Percentiles rank a stretch among this genome's conserved stretches.
Evolutionary conservation across 202 grass and related monocot species (phyloP).

Genomic region (Musa balbisiana): DNA sequence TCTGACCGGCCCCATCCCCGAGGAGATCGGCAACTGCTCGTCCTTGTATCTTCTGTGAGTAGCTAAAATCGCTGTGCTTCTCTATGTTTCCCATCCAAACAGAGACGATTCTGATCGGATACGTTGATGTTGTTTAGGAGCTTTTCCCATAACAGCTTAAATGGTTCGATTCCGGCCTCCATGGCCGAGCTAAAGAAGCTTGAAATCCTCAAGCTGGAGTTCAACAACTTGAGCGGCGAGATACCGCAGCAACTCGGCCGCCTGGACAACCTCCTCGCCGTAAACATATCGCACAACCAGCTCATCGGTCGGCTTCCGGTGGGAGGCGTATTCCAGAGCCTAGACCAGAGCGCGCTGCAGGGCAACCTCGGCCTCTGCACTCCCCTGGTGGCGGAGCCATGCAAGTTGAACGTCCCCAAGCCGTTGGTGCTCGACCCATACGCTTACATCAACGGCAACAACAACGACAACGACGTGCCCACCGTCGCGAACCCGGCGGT

Average conservation of each 20-base stretch:
- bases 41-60: conserved; percentile 86
- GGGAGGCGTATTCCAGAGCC: conserved; percentile 65
- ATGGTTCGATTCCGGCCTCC: conserved; percentile 45
- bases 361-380: conserved; percentile 96
- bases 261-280: conserved; percentile 62
- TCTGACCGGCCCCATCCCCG: conserved; percentile 59
- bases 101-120: not conserved
- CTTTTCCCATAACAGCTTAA: conserved; percentile 67
- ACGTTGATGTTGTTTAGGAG: conserved; percentile 34
- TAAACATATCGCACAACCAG: conserved; percentile 87
- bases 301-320: conserved; percentile 71
- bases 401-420: conserved; percentile 82
- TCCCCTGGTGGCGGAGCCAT: conserved; percentile 58
- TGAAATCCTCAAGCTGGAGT: conserved; percentile 71
- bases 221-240: conserved; percentile 77
- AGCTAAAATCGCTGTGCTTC: too few species aligned
- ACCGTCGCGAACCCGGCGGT: not conserved
- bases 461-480: conserved; percentile 21
- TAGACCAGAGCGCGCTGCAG: conserved; percentile 67
- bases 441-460: conserved; percentile 39
- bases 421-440: conserved; percentile 91
- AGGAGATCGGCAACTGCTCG: conserved; percentile 61
- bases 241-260: conserved; percentile 65
- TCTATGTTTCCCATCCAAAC: not conserved
- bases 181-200: conserved; percentile 63